A percentile compares a stretch with the other conserved stretches of the same genome.
These are phyloP conservation scores for Fusarium keratoplasticum DNA, from an alignment of 2,329 filamentous ascomycete genomes.

Conservation along the genomic window DNA sequence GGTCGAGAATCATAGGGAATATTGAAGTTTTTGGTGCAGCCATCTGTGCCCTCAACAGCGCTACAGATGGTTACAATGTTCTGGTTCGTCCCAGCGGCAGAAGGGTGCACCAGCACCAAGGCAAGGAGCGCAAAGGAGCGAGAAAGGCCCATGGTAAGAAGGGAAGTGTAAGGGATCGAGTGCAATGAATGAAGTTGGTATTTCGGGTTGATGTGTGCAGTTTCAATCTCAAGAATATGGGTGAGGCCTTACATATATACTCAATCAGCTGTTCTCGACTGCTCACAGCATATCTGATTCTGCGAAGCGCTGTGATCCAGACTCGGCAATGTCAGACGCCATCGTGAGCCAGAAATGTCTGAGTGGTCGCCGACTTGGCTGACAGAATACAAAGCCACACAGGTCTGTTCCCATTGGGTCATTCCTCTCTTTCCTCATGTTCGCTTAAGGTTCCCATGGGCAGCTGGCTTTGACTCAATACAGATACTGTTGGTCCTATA, in stretches of 20 bases:
- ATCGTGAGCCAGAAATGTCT: neutral
- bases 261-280: neutral
- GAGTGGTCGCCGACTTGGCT: neutral
- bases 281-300: too few species aligned
- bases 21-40: slow-evolving; percentile 10
- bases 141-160: neutral
- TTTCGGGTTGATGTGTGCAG: neutral
- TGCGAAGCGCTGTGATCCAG: neutral
- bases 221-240: neutral
- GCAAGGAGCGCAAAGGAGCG: neutral
- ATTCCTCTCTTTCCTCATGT: neutral
- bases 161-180: neutral
- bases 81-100: slow-evolving; percentile 18
- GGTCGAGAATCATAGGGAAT: slow-evolving; percentile 25
- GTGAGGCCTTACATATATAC: neutral
- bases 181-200: neutral
- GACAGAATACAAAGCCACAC: neutral
- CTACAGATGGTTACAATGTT: slow-evolving; percentile 22
- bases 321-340: neutral
- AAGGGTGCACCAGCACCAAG: neutral
- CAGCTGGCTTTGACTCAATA: neutral
- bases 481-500: neutral
- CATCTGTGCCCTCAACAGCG: slow-evolving; percentile 25
- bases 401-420: neutral
- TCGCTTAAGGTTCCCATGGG: neutral